A percentile compares a stretch with the other conserved stretches of the same genome.
Evolutionary conservation across 345 rosid species (phyloP).

Genomic region (Gossypioides kirkii): DNA sequence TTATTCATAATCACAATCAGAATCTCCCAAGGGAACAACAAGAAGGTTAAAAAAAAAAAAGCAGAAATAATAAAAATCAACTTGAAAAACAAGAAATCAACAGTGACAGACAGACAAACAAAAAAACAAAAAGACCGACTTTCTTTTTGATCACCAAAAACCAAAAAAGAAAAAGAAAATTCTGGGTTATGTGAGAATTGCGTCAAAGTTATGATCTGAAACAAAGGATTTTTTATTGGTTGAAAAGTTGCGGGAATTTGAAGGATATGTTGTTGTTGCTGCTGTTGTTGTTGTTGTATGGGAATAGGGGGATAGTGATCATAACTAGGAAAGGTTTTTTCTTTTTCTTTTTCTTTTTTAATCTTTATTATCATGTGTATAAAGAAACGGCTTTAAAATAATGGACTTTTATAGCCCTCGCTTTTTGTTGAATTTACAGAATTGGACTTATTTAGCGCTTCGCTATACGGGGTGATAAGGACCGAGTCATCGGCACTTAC

Average conservation of each 20-base stretch:
- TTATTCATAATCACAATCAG: background rate
- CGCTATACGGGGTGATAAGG: background rate
- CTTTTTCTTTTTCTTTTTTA: background rate
- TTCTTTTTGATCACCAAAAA: background rate
- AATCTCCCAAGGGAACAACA: constrained; percentile 9
- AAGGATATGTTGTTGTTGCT: background rate
- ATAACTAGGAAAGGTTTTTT: constrained; percentile 3
- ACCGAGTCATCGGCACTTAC: constrained; percentile 11
- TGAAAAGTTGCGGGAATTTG: constrained; percentile 4
- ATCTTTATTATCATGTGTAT: no score
- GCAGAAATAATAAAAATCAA: background rate
- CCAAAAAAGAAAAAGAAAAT: background rate
- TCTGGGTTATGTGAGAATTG: background rate
- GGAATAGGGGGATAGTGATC: background rate
- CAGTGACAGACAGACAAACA: background rate
- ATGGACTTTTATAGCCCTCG: background rate
- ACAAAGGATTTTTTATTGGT: background rate
- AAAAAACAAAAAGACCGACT: no score
- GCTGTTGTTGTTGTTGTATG: background rate
- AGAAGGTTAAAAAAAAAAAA: background rate
- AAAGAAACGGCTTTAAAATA: background rate
- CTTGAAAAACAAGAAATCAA: constrained; percentile 16
- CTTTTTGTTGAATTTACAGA: background rate
- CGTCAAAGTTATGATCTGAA: background rate
- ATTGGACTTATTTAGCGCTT: background rate